Evolutionary conservation across 164 flowering plant genomes (phyloP), one percentile per base, ranked within the genome.

Genomic region (Hamamelis virginiana): DNA sequence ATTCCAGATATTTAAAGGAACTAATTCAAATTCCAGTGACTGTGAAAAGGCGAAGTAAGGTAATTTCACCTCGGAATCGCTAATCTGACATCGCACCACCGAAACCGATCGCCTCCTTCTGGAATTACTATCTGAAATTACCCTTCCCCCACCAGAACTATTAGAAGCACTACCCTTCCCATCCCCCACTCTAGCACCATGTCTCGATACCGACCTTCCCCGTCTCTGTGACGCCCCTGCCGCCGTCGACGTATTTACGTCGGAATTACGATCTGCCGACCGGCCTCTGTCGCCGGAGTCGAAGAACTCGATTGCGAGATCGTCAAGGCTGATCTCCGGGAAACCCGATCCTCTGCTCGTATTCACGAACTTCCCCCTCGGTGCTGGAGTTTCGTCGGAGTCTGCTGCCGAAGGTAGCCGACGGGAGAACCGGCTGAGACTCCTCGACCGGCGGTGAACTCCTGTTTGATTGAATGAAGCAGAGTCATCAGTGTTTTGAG

Each of bases 151-250:
- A 26, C 61, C 72, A 8, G 59, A 61, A 57, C 55, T 41, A 60
- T 44, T 47, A 45, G 56, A 69, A 1, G 11, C 69, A 60, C 51
- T 50, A 53, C 70, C 69, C 78, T 70, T 82, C 18, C 58, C 79
- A 51, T 55, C 61, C 15, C 66, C 58, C 55, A 66, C 64, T 43
- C 44, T 26, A 19, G 79, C 64, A 27, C 79, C 62, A 25, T 72
- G 82, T 75, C 97, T 91, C 23, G 96, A 84, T 5, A 90, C 95
- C 14, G 99, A 96, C 86, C 98, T 76, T 22, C 92, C 96, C 28
- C 97, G 80, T 72, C 97, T 85, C 77, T 75, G 76, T 53, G 78
- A 73, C 64, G 70, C 75, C 46, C 64, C 78, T 10, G 58, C 63
- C 23, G 66, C 72, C 23, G 59, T 53, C 50, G 62, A 48, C 14